These are phyloP conservation scores for Dictyostelium citrinum DNA, from an alignment of 78 protist genomes.

Conservation along the genomic window DNA sequence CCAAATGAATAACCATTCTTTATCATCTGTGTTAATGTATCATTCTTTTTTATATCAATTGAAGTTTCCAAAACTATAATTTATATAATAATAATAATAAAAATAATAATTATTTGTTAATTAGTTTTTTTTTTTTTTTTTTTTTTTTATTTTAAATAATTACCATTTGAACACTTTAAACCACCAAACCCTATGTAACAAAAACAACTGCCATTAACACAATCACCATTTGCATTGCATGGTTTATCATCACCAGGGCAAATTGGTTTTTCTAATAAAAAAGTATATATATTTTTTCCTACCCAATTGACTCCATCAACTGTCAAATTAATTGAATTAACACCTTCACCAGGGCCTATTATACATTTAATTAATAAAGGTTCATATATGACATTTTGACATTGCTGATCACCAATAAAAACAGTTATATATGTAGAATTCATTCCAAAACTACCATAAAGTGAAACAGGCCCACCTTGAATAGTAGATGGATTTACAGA, in stretches of 20 bases:
- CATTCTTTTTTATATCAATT: not conserved
- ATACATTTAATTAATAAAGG: not conserved
- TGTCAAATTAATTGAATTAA: not conserved
- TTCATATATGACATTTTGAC: not conserved
- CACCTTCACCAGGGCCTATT: not conserved
- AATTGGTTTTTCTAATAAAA: not conserved
- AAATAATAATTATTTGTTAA: not conserved
- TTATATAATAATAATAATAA: no score
- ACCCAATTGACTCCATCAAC: not conserved
- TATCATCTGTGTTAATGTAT: not conserved
- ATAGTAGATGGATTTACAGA: not conserved
- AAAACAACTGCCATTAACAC: not conserved
- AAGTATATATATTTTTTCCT: not conserved
- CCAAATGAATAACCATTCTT: slow-evolving; percentile 15
- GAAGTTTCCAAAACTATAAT: not conserved
- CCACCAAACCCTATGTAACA: not conserved
- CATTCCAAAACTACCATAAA: not conserved
- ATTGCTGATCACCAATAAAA: not conserved
- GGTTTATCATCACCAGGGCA: not conserved
- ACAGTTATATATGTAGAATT: not conserved
- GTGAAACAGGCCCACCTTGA: not conserved
- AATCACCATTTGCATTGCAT: not conserved
- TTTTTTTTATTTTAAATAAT: not conserved
- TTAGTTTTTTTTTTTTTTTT: not conserved
- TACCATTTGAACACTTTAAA: not conserved